Base-by-base conservation (phyloP, 2,329 filamentous ascomycete genomes). In the Arthrinium puccinioides region DNA sequence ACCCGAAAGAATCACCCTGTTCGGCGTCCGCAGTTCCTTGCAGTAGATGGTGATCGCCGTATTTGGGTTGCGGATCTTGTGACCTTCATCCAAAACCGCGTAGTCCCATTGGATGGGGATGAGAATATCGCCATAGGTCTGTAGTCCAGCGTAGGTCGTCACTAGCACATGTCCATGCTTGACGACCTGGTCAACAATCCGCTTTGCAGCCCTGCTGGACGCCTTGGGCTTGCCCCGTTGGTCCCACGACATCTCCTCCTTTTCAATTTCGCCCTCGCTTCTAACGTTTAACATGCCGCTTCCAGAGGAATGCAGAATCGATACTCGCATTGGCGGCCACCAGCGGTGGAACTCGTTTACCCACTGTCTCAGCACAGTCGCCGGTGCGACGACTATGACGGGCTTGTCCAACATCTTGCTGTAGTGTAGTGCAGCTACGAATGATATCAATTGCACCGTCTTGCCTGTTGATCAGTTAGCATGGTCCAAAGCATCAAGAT, bases 261-360 rank as follows among this genome's bases (percentile, higher is more conserved):
- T 64, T n/a, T 69, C 66, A 3, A 67, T 56, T 16, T 53, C 59
- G 21, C 76, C 76, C 57, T 90, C 85, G 34, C 72, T 70, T 23
- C 68, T 70, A 18, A 94, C 69, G 46, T 94, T 88, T 37, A 96
- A 67, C 90, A 98, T 97, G 14, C 92, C 94, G 57, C 88, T 97
- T 3, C 92, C 92, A 5, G 92, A 96, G 1, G 87, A 87, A 56
- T 98, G 92, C 33, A 98, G 60, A 44, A 98, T 97, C 0, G 89
- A 94, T 5, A 98, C 92, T 28, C 94, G 78, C 21, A 98, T 69
- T n/a, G 92, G 83, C n/a, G 92, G 92, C 94, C 94, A 98, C 94
- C 94, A 98, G 10, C 83, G 80, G 61, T 98, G 94, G 50, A 98
- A 97, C 55, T 98, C 92, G 46, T 94, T 94, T 10, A 96, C 92